phyloP scores from a whole-genome alignment of 352 stramenopile species.

The Pilasporangium apinafurcum region DNA sequence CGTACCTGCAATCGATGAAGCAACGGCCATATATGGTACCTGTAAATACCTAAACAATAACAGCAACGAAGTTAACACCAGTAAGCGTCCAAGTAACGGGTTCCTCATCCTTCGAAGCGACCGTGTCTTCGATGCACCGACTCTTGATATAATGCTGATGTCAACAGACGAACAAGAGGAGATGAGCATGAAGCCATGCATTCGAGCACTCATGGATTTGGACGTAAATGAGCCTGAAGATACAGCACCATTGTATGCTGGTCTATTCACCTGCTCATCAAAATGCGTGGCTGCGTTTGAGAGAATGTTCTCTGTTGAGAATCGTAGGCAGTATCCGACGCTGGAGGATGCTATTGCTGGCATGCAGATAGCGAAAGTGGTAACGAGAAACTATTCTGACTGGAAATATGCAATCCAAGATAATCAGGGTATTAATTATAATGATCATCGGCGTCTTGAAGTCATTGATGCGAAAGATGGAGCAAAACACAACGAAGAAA shows the following conservation, averaged over 20 bases:
- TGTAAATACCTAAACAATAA: too few species aligned
- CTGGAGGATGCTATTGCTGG: neutral
- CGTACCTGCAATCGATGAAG: neutral
- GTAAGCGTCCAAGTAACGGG: slow-evolving; percentile 3
- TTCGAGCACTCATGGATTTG: slow-evolving; percentile 14
- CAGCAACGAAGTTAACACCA: too few species aligned
- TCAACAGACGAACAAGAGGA: neutral
- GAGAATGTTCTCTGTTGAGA: slow-evolving; percentile 2
- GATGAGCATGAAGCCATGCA: neutral
- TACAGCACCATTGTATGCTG: slow-evolving; percentile 1
- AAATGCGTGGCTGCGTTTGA: slow-evolving; percentile 3
- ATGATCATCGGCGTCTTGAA: neutral
- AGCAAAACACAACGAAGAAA: neutral
- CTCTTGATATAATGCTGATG: slow-evolving; percentile 16
- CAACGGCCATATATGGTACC: neutral
- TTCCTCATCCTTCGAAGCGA: slow-evolving; percentile 9
- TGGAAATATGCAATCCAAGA: slow-evolving; percentile 4
- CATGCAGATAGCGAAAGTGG: slow-evolving; percentile 7
- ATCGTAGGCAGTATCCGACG: neutral
- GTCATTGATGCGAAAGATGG: neutral
- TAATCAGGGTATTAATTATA: neutral
- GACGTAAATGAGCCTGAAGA: slow-evolving; percentile 2
- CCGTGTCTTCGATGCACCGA: slow-evolving; percentile 15
- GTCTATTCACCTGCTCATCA: slow-evolving; percentile 10
- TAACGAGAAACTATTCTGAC: slow-evolving; percentile 19